phyloP scores from a whole-genome alignment of 768 basidiomycete species.

The Antrodiella citrinella region DNA sequence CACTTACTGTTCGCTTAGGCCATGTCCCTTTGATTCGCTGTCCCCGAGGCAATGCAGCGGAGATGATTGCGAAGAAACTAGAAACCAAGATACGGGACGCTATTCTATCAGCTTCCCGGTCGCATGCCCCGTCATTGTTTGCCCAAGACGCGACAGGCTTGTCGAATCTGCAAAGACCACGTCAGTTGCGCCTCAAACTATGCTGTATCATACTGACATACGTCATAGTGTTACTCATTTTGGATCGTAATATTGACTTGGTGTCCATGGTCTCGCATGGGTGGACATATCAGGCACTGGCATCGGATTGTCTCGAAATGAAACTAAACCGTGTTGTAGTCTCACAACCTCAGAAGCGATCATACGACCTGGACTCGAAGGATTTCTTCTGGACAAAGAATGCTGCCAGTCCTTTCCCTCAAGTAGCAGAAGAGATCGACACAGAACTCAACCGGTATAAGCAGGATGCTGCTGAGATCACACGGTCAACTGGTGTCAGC shows the following conservation, averaged over 20 bases:
- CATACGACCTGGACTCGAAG: slow-evolving; percentile 95
- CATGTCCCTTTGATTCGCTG: slow-evolving; percentile 93
- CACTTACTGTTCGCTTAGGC: slow-evolving; percentile 34
- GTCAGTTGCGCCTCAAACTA: slow-evolving; percentile 35
- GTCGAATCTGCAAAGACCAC: slow-evolving; percentile 79
- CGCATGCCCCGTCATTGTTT: slow-evolving; percentile 58
- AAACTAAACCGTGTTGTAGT: slow-evolving; percentile 93
- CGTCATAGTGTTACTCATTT: slow-evolving; percentile 75
- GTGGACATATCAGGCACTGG: slow-evolving; percentile 98
- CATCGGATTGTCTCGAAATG: slow-evolving; percentile 96
- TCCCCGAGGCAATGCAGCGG: slow-evolving; percentile 93
- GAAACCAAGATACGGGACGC: slow-evolving; percentile 89
- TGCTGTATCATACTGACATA: slow-evolving; percentile 4
- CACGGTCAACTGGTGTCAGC: slow-evolving; percentile 90
- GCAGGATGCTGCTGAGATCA: slow-evolving; percentile 94
- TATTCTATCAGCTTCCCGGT: slow-evolving; percentile 60
- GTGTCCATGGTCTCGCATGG: slow-evolving; percentile 92
- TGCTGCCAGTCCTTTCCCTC: slow-evolving; percentile 93
- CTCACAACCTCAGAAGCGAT: slow-evolving; percentile 63
- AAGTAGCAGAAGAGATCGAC: slow-evolving; percentile 97
- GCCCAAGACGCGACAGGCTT: slow-evolving; percentile 75
- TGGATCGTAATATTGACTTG: slow-evolving; percentile 93
- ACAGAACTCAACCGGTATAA: slow-evolving; percentile 86
- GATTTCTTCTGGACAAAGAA: slow-evolving; percentile 99
- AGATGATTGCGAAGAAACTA: slow-evolving; percentile 97